Percentiles rank a stretch among this genome's conserved stretches.
phyloP scores from a whole-genome alignment of 306 rosid genomes.

The Begonia fuchsioides region DNA sequence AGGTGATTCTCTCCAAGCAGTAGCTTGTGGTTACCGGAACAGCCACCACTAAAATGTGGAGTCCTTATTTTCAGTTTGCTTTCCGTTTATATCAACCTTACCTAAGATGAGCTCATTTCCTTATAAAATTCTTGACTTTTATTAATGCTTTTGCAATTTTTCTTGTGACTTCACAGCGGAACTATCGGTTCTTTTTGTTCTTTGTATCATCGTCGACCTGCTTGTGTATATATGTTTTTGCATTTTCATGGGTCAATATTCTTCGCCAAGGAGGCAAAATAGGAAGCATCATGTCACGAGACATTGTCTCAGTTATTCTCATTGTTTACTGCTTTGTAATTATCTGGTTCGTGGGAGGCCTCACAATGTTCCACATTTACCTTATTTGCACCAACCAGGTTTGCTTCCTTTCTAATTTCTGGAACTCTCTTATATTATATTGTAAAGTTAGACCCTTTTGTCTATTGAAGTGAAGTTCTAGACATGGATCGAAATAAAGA shows the following conservation, averaged over 20 bases:
- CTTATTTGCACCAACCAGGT: slow-evolving; percentile 87
- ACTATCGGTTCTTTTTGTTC: slow-evolving; percentile 69
- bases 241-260: slow-evolving; percentile 71
- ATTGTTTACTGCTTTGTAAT: slow-evolving; percentile 68
- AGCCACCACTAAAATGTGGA: too few relatives aligned
- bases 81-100: too few relatives aligned
- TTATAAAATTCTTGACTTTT: not conserved
- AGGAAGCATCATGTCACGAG: slow-evolving; percentile 34
- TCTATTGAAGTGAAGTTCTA: not conserved
- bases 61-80: too few relatives aligned
- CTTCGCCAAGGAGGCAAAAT: slow-evolving; percentile 24
- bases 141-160: slow-evolving; percentile 2
- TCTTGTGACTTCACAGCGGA: slow-evolving; percentile 46
- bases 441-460: not conserved
- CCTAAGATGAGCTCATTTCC: too few relatives aligned
- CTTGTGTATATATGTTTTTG: slow-evolving; percentile 62
- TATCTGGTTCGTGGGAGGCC: slow-evolving; percentile 93
- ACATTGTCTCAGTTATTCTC: slow-evolving; percentile 51
- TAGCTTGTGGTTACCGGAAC: too few relatives aligned
- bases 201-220: slow-evolving; percentile 65
- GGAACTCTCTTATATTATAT: not conserved
- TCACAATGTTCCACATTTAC: slow-evolving; percentile 73
- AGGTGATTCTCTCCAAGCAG: too few relatives aligned
- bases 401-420: slow-evolving; percentile 4
- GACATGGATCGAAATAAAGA: not conserved